Evolutionary conservation across 441 rosid genomes (phyloP).

Genomic region (Corymbia citriodora): DNA sequence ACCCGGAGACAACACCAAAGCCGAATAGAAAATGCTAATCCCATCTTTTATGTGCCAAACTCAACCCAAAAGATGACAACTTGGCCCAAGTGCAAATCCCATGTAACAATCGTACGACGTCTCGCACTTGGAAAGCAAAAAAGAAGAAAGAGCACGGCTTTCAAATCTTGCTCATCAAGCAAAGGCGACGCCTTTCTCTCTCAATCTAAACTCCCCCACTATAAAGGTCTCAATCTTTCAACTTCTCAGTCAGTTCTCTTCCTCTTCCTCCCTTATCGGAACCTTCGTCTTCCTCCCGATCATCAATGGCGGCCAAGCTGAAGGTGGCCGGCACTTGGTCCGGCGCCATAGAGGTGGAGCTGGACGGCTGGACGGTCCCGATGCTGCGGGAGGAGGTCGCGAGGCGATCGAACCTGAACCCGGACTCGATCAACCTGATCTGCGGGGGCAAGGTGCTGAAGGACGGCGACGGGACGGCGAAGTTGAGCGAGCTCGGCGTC

Average conservation of each 20-base stretch:
- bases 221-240: background rate
- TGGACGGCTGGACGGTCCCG: conserved; percentile 65
- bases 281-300: background rate
- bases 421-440: conserved; percentile 63
- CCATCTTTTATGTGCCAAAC: background rate
- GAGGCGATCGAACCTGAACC: conserved; percentile 39
- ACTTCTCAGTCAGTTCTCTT: background rate
- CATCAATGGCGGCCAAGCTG: conserved; percentile 59
- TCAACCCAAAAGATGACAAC: background rate
- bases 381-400: conserved; percentile 77
- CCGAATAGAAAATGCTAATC: background rate
- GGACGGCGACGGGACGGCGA: conserved; percentile 49
- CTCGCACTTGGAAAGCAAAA: background rate
- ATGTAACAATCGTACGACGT: background rate
- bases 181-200: background rate
- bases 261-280: background rate
- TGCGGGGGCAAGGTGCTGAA: conserved; percentile 62
- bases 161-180: background rate
- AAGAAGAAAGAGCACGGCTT: background rate
- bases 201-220: background rate
- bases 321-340: conserved; percentile 83
- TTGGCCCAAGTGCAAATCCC: background rate
- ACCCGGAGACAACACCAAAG: background rate
- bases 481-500: conserved; percentile 51
- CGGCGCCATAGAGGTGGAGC: conserved; percentile 68